Conservation (phyloP, 1,139 yeast species). For the Suhomyces bolitotheri region DNA sequence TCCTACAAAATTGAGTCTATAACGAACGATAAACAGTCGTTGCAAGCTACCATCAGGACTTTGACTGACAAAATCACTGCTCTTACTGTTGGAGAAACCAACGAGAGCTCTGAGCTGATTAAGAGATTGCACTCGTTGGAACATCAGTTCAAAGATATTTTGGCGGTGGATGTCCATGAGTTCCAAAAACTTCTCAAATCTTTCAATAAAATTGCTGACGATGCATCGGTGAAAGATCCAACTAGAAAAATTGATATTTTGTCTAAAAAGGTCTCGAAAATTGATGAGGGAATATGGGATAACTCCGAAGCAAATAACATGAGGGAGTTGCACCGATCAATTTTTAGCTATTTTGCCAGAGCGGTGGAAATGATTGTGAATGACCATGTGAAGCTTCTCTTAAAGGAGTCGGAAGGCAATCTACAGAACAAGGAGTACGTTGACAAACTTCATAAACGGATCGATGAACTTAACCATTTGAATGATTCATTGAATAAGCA, state of each 20-base stretch:
- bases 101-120: slow-evolving; percentile 18
- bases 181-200: slow-evolving; percentile 47
- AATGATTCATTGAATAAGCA: slow-evolving; percentile 28
- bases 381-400: slow-evolving; percentile 52
- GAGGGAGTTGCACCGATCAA: slow-evolving; percentile 51
- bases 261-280: slow-evolving; percentile 19
- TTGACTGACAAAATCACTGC: slow-evolving; percentile 34
- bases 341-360: slow-evolving; percentile 57
- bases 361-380: slow-evolving; percentile 60
- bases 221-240: slow-evolving; percentile 58
- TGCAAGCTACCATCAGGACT: slow-evolving; percentile 33
- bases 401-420: slow-evolving; percentile 29
- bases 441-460: slow-evolving; percentile 30
- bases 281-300: slow-evolving; percentile 17
- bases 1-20: slow-evolving; percentile 43
- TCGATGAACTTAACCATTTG: slow-evolving; percentile 30
- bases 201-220: slow-evolving; percentile 58
- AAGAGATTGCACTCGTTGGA: slow-evolving; percentile 29
- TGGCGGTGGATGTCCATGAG: slow-evolving; percentile 39
- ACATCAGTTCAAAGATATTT: slow-evolving; percentile 39
- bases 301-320: slow-evolving; percentile 31
- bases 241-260: slow-evolving; percentile 49
- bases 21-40: slow-evolving; percentile 36
- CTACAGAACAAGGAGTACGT: slow-evolving; percentile 25
- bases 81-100: slow-evolving; percentile 21